Evolutionary conservation across 148 eudicot species (phyloP), one percentile per base, ranked within the genome.

Genomic region (Fagopyrum esculentum): DNA sequence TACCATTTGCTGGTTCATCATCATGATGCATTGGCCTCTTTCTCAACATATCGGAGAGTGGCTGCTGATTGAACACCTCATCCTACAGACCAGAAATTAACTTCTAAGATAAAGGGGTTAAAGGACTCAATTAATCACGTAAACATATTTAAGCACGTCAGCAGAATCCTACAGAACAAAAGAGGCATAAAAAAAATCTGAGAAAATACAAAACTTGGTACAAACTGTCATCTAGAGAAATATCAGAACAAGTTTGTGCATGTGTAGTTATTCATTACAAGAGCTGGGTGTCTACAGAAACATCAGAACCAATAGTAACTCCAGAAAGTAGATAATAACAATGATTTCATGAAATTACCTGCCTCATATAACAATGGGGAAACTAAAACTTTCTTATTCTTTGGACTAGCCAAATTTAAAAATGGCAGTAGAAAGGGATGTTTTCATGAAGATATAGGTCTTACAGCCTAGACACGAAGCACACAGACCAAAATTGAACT

Each of bases 61-160:
- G 74, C 71, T 74, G 73, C 77, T 79, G 89, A 77, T 72, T 80
- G 72, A 86, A 66, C 76, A 78, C 46, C 60, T 87, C 91, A 47
- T 90, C 98, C 98, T 90, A 85, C 40, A 45, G 70, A 81, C 47
- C 46, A 79, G 71, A 76, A 16, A 63, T 66, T 74, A 56, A 61
- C 47, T 22, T 19, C 6, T 8, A 19, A 43, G 15, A 66, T 66
- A 9, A 66, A 66, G 43, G 17, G 9, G 46, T 45, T 26, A 63
- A 63, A 63, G 11, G 69, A 13, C 26, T 9, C 45, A 16, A 55
- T 22, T 55, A 55, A 55, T 55, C 30, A 63, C 69, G 26, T 2
- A 30, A 29, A 63, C 12, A 29, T 0, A 19, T 29, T 30, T 6
- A 30, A 63, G 69, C 60, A 50, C 2, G n/a, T 15, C 46, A 22